A percentile compares a stretch with the other conserved stretches of the same genome.
Conservation (phyloP, 169 alveolate species). For the Babesia bigemina region DNA sequence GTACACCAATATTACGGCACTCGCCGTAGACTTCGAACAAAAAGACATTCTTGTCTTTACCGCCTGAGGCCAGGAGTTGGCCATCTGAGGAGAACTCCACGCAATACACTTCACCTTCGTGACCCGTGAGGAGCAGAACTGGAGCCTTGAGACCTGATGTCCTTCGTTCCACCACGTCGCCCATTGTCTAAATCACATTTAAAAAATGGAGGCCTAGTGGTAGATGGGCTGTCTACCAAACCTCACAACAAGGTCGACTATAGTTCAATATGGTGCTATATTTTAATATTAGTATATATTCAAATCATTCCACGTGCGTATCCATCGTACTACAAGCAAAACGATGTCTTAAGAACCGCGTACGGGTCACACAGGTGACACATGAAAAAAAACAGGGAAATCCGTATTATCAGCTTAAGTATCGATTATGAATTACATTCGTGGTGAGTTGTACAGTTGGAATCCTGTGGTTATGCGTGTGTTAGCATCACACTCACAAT, state of each 20-base stretch:
- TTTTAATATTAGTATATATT: background rate
- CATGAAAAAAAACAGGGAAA: too few relatives aligned
- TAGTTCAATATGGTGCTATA: background rate
- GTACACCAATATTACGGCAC: slow-evolving; percentile 78
- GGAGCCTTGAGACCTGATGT: slow-evolving; percentile 72
- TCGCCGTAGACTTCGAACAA: slow-evolving; percentile 83
- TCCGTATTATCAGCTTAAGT: too few relatives aligned
- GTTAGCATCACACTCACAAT: too few relatives aligned
- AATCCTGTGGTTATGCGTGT: background rate
- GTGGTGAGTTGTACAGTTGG: background rate
- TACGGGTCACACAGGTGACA: background rate
- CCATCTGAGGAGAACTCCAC: slow-evolving; percentile 84
- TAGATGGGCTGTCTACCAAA: background rate
- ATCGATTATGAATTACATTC: too few relatives aligned
- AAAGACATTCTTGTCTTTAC: slow-evolving; percentile 76
- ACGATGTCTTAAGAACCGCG: background rate
- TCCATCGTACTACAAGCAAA: too few relatives aligned
- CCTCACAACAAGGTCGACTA: background rate
- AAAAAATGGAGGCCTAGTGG: background rate
- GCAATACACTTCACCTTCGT: slow-evolving; percentile 82
- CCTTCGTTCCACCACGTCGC: slow-evolving; percentile 33
- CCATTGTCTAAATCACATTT: slow-evolving; percentile 5
- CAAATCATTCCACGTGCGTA: too few relatives aligned
- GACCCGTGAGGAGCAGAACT: slow-evolving; percentile 79
- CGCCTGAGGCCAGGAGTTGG: slow-evolving; percentile 79